Conservation (phyloP, 2,329 filamentous ascomycete species). For the Epichloe gansuensis region DNA sequence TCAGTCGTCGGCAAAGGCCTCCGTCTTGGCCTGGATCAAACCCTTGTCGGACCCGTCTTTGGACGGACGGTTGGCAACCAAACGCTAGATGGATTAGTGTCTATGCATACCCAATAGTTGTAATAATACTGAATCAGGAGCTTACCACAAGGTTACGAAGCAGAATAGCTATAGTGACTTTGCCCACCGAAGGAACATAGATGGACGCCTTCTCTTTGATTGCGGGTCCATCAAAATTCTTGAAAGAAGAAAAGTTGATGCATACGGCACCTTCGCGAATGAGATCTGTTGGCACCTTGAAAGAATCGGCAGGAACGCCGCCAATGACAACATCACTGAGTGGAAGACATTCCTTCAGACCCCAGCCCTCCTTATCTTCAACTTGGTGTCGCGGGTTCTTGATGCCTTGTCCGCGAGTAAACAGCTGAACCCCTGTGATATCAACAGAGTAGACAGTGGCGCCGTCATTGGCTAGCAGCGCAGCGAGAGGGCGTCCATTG, state of each 20-base stretch:
- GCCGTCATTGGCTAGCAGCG: conserved; percentile 88
- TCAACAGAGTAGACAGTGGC: conserved; percentile 94
- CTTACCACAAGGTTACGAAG: conserved; percentile 78
- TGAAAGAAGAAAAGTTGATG: conserved; percentile 94
- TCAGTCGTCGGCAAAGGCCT: conserved; percentile 29
- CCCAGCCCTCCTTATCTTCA: conserved; percentile 68
- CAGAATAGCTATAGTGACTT: conserved; percentile 89
- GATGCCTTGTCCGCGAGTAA: conserved; percentile 80
- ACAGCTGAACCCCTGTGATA: conserved; percentile 80
- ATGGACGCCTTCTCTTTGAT: conserved; percentile 95
- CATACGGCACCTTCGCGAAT: conserved; percentile 89
- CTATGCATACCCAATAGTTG: not conserved
- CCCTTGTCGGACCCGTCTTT: conserved; percentile 24
- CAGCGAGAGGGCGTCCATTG: conserved; percentile 83
- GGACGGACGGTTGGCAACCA: conserved; percentile 37
- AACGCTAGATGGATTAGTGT: conserved; percentile 27
- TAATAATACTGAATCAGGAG: conserved; percentile 11
- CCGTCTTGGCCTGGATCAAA: conserved; percentile 27
- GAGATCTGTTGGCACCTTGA: conserved; percentile 77
- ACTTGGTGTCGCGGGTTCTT: conserved; percentile 79
- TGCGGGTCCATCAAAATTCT: conserved; percentile 76
- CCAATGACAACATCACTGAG: conserved; percentile 90
- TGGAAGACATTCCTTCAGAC: conserved; percentile 67
- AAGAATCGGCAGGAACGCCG: conserved; percentile 77
- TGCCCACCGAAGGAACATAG: conserved; percentile 93